Evolutionary conservation across 169 alveolate genomes (phyloP).

Genomic region (Plasmodium fragile): DNA sequence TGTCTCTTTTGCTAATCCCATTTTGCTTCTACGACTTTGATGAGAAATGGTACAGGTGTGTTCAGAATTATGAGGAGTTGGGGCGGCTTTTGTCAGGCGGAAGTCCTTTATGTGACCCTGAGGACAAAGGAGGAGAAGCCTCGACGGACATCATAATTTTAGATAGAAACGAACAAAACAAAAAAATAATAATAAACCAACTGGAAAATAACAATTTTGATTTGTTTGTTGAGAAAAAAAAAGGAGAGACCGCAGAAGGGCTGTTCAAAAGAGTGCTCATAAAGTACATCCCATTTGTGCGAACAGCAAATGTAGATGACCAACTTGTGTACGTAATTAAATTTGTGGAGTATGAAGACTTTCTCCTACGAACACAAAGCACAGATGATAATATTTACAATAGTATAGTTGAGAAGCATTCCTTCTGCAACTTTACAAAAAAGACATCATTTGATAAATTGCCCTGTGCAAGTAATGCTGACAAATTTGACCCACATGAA

Average conservation of each 20-base stretch:
- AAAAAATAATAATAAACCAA: conserved; percentile 59
- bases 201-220: conserved; percentile 44
- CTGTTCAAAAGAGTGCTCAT: conserved; percentile 69
- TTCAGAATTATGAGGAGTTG: conserved; percentile 66
- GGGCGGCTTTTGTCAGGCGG: background rate
- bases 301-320: conserved; percentile 35
- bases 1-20: conserved; percentile 69
- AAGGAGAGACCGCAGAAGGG: conserved; percentile 21
- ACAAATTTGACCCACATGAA: conserved; percentile 40
- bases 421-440: conserved; percentile 10
- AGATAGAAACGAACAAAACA: conserved; percentile 69
- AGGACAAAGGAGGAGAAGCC: background rate
- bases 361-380: conserved; percentile 49
- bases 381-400: conserved; percentile 20
- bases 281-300: conserved; percentile 40
- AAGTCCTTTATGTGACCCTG: background rate
- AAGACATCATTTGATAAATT: background rate
- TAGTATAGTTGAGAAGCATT: background rate
- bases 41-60: conserved; percentile 66
- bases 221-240: conserved; percentile 53
- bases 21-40: conserved; percentile 75
- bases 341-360: conserved; percentile 41
- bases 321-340: conserved; percentile 53
- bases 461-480: background rate
- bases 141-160: conserved; percentile 20